phyloP scores from a whole-genome alignment of 805 yeast genomes.

The Blastobotrys muscicola region DNA sequence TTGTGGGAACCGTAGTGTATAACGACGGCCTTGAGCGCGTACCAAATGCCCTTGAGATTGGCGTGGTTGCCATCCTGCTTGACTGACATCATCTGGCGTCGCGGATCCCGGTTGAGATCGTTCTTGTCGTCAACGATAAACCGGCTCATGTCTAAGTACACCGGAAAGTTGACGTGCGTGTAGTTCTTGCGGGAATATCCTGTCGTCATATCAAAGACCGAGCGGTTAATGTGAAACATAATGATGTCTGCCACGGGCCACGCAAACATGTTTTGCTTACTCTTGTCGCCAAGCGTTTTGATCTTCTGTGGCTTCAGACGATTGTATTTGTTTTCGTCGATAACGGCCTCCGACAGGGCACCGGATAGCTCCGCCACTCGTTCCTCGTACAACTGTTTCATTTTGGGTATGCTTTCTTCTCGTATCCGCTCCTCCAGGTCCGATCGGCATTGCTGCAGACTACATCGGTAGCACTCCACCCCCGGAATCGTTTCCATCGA shows the following conservation, averaged over 20 bases:
- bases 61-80: conserved; percentile 1
- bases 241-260: conserved; percentile 61
- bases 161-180: conserved; percentile 71
- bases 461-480: conserved; percentile 92
- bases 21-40: conserved; percentile 74
- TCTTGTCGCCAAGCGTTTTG: conserved; percentile 66
- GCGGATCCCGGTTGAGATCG: conserved; percentile 67
- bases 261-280: conserved; percentile 71
- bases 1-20: conserved; percentile 94
- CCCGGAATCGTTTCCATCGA: conserved; percentile 81
- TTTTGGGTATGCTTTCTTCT: not conserved
- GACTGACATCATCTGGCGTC: conserved; percentile 43
- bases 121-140: conserved; percentile 56
- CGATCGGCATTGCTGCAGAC: conserved; percentile 35
- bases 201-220: conserved; percentile 83
- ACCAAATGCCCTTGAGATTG: conserved; percentile 28
- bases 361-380: conserved; percentile 41
- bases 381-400: conserved; percentile 27
- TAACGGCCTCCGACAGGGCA: conserved; percentile 56
- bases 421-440: conserved; percentile 18
- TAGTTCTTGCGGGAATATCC: conserved; percentile 78
- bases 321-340: conserved; percentile 72
- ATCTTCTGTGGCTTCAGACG: conserved; percentile 64
- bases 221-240: conserved; percentile 82
- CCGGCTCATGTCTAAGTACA: conserved; percentile 53